These are phyloP conservation scores for Curvularia lunata DNA, from an alignment of 2,329 filamentous ascomycete species.

Conservation along the genomic window DNA sequence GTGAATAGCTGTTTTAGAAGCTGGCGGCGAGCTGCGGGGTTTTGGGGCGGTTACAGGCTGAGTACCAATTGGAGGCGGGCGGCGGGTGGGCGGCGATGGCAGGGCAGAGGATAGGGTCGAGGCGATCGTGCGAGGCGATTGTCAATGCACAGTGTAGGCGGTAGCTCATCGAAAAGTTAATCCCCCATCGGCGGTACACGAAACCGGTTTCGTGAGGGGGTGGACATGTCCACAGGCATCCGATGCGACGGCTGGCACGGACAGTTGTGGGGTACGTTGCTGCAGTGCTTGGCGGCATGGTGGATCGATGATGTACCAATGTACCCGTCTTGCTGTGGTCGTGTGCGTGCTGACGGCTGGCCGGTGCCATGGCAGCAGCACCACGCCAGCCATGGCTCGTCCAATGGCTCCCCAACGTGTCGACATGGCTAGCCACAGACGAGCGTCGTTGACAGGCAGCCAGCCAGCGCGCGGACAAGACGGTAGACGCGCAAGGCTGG, in stretches of 20 bases:
- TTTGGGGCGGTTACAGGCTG: background rate
- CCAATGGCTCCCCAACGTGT: background rate
- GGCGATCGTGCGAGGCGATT: slow-evolving; percentile 11
- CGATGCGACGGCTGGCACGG: slow-evolving; percentile 13
- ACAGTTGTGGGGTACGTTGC: slow-evolving; percentile 23
- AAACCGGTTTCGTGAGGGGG: slow-evolving; percentile 29
- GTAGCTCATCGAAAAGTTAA: slow-evolving; percentile 12
- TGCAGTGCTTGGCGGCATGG: slow-evolving; percentile 15
- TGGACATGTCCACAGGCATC: slow-evolving; percentile 7
- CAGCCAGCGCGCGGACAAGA: too few species aligned
- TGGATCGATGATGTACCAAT: slow-evolving; percentile 14
- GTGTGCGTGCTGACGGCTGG: too few species aligned
- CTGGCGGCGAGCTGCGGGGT: background rate
- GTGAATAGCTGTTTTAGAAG: background rate
- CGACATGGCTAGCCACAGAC: background rate
- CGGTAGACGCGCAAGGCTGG: slow-evolving; percentile 8
- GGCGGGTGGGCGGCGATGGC: slow-evolving; percentile 4
- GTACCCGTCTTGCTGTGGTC: background rate
- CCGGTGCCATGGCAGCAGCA: too few species aligned
- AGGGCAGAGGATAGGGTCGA: slow-evolving; percentile 1
- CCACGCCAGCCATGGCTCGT: background rate
- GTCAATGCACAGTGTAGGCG: slow-evolving; percentile 1
- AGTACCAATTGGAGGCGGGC: background rate
- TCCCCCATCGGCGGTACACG: slow-evolving; percentile 11
- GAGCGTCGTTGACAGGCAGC: background rate